Evolutionary conservation across 306 rosid genomes (phyloP).

Genomic region (Castanea crenata): DNA sequence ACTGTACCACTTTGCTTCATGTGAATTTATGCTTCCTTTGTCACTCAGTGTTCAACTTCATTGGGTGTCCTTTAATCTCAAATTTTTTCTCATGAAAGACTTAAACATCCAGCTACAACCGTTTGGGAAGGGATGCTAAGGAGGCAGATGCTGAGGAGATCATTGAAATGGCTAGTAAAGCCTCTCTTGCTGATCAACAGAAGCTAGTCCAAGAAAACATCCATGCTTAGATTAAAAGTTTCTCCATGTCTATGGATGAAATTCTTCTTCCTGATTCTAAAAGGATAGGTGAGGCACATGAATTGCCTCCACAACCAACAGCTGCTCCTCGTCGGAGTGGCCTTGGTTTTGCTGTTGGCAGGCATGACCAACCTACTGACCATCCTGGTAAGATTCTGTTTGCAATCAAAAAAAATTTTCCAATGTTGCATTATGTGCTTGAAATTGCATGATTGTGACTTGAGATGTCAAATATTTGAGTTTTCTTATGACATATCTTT

Average conservation of each 20-base stretch:
- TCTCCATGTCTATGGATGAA: slow-evolving; percentile 67
- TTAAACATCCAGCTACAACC: slow-evolving; percentile 65
- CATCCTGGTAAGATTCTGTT: slow-evolving; percentile 42
- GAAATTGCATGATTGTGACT: background rate
- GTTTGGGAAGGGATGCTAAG: slow-evolving; percentile 60
- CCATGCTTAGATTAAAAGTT: slow-evolving; percentile 57
- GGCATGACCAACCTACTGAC: slow-evolving; percentile 27
- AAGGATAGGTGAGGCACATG: slow-evolving; percentile 29
- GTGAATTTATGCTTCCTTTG: slow-evolving; percentile 8
- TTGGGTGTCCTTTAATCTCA: background rate
- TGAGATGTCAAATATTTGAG: background rate
- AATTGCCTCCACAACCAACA: slow-evolving; percentile 35
- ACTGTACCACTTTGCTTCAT: background rate
- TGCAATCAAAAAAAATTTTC: background rate
- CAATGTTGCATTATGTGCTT: background rate
- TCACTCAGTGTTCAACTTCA: background rate
- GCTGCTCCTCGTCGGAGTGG: slow-evolving; percentile 60
- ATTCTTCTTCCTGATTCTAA: slow-evolving; percentile 59
- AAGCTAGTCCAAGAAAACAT: slow-evolving; percentile 81
- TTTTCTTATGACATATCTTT: background rate
- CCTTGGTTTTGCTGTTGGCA: slow-evolving; percentile 79
- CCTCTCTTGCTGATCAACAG: slow-evolving; percentile 69
- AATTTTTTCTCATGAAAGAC: slow-evolving; percentile 38
- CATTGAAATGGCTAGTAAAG: slow-evolving; percentile 67
- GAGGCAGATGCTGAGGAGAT: slow-evolving; percentile 69